Evolutionary conservation across 164 flowering plant genomes (phyloP), one percentile per base, ranked within the genome.

Genomic region (Chimonanthus praecox): DNA sequence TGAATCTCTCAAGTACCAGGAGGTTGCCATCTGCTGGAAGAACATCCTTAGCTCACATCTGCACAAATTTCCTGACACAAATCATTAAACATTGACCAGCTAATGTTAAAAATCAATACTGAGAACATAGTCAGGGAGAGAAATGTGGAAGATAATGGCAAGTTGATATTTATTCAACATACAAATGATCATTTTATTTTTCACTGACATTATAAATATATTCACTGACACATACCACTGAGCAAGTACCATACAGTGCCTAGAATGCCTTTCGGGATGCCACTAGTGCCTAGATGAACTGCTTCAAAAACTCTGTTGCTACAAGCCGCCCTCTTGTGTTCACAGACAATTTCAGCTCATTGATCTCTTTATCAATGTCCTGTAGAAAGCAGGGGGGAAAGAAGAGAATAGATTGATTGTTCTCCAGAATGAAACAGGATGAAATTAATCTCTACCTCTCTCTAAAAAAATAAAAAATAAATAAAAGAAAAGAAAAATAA

Each of bases 291-390:
- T 76, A 94, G 58, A 91, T 72, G 76, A 95, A 95, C 74, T 95
- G 99, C 87, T 90, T 92, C 78, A 93, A 75, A 77, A 93, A 95
- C 80, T 95, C 99, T 4, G 93, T 87, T 16, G 98, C 99, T 15
- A 95, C 98, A 68, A 95, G 89, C 81, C 98, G 90, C 70, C 98
- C 99, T 61, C 99, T 80, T 15, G 98, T 93, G 80, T 90, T 95
- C 58, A 93, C 94, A 0, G 99, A 93, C 83, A 95, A 72, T 77
- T 95, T 95, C 78, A 95, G 76, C 75, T 95, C 99, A 67, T 90
- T 89, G 70, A 95, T 95, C 86, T 95, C 99, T 78, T 95, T 95
- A 73, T 95, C 98, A 68, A 95, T 95, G 74, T 95, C 99, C 99
- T 95, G 92, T 80, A 82, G 47, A 62, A 74, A 70, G 58, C 9